phyloP scores from a whole-genome alignment of 1,284 basidiomycete genomes.

The Coniferiporia weirii region DNA sequence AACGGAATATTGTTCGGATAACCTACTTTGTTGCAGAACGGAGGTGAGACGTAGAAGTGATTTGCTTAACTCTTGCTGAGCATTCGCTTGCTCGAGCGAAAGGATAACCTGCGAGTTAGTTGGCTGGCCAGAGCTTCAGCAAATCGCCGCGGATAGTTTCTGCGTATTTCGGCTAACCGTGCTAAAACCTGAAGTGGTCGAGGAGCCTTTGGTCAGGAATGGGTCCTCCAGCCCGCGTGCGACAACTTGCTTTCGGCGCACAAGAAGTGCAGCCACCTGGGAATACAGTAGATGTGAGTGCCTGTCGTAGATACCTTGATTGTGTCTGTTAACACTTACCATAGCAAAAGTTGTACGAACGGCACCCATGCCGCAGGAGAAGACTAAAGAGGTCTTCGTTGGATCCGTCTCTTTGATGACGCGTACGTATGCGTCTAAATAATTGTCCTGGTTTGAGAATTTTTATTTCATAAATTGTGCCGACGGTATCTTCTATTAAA shows the following conservation, averaged over 20 bases:
- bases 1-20: background rate
- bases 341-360: conserved; percentile 97
- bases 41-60: conserved; percentile 82
- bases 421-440: conserved; percentile 88
- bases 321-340: conserved; percentile 33
- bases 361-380: conserved; percentile 97
- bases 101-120: conserved; percentile 53
- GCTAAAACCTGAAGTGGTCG: conserved; percentile 34
- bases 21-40: conserved; percentile 73
- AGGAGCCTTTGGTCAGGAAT: conserved; percentile 30
- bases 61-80: conserved; percentile 80
- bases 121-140: conserved; percentile 30
- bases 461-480: too few relatives aligned
- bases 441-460: conserved; percentile 62
- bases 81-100: conserved; percentile 71
- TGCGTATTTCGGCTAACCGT: conserved; percentile 33
- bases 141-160: background rate
- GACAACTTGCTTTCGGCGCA: conserved; percentile 86
- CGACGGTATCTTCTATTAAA: background rate
- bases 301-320: background rate
- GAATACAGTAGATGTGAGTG: conserved; percentile 19
- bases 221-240: conserved; percentile 74
- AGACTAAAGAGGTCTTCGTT: conserved; percentile 78
- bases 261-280: conserved; percentile 76
- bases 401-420: conserved; percentile 84